phyloP scores from a whole-genome alignment of 1,139 yeast genomes.

The Yamadazyma songkhlaensis region DNA sequence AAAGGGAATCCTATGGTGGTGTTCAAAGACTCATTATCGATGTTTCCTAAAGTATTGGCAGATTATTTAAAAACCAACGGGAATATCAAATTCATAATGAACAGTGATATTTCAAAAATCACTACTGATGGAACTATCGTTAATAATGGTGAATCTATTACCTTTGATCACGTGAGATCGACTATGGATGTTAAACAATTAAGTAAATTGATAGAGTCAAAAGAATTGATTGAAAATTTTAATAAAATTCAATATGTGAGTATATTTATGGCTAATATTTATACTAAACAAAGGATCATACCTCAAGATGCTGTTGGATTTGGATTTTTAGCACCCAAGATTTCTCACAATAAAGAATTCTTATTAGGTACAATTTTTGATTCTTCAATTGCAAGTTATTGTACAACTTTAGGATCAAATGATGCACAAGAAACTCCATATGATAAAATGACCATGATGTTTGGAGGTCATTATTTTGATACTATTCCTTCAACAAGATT shows the following conservation, averaged over 20 bases:
- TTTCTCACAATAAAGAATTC: constrained; percentile 53
- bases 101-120: constrained; percentile 19
- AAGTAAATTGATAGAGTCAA: constrained; percentile 14
- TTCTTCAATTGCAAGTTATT: constrained; percentile 51
- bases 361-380: constrained; percentile 88
- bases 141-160: constrained; percentile 10
- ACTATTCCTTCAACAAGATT: constrained; percentile 46
- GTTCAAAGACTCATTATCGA: constrained; percentile 51
- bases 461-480: constrained; percentile 64
- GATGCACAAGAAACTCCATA: constrained; percentile 22
- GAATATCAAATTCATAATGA: constrained; percentile 39
- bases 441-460: constrained; percentile 79
- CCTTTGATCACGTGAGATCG: constrained; percentile 54
- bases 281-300: constrained; percentile 30
- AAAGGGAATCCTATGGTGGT: constrained; percentile 53
- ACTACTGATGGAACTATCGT: constrained; percentile 17
- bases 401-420: neutral
- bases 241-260: constrained; percentile 45
- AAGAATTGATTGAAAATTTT: constrained; percentile 14
- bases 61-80: constrained; percentile 30
- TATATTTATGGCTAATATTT: constrained; percentile 61
- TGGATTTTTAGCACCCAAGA: constrained; percentile 79
- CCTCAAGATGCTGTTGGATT: constrained; percentile 62
- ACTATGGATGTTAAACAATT: constrained; percentile 47
- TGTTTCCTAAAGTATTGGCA: constrained; percentile 44